These are phyloP conservation scores for Phytophthora hibernalis DNA, from an alignment of 352 stramenopile genomes.

Conservation along the genomic window DNA sequence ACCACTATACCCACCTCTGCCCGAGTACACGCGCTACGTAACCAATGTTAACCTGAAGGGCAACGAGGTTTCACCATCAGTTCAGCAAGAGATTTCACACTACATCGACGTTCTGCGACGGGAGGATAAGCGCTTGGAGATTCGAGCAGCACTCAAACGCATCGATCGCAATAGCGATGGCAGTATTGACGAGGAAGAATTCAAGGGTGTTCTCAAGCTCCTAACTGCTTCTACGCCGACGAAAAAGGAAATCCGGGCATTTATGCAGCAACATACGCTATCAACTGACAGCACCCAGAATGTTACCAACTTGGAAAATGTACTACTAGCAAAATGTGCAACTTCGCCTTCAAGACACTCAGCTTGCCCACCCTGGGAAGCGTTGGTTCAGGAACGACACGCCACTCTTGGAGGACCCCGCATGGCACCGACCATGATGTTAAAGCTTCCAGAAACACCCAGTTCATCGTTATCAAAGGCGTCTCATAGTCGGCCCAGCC, in stretches of 20 bases:
- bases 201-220: conserved; percentile 81
- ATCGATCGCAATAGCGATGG: conserved; percentile 69
- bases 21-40: conserved; percentile 75
- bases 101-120: conserved; percentile 78
- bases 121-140: conserved; percentile 84
- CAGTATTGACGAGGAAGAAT: conserved; percentile 78
- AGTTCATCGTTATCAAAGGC: conserved; percentile 9
- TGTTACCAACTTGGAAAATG: conserved; percentile 68
- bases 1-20: conserved; percentile 43
- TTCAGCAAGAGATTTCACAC: conserved; percentile 74
- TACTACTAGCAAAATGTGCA: conserved; percentile 76
- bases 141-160: conserved; percentile 72
- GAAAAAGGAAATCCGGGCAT: conserved; percentile 75
- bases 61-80: conserved; percentile 70
- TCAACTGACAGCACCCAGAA: conserved; percentile 62
- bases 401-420: conserved; percentile 40
- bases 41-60: conserved; percentile 81
- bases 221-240: conserved; percentile 72
- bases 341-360: conserved; percentile 76
- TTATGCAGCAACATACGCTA: conserved; percentile 66
- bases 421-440: conserved; percentile 11
- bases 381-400: conserved; percentile 78
- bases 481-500: conserved; percentile 8
- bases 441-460: not conserved
- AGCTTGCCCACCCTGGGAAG: conserved; percentile 74